Evolutionary conservation across 352 stramenopile species (phyloP).

Genomic region (Phytophthora capsici): DNA sequence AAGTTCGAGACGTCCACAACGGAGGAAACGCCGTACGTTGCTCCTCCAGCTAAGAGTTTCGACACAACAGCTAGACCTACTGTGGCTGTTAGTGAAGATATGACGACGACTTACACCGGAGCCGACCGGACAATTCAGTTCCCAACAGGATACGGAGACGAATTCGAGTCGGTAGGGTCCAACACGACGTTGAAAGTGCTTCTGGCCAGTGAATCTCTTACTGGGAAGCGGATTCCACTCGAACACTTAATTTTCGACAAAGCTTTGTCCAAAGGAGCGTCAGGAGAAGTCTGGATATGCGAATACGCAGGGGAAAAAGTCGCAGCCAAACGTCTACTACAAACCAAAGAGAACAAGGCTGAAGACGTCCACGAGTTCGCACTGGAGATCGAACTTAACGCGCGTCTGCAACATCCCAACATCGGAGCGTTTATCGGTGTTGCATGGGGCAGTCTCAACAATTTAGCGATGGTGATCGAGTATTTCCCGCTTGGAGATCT

Average conservation of each 20-base stretch:
- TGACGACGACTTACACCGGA: conserved; percentile 7
- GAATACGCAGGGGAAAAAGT: conserved; percentile 34
- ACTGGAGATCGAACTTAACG: conserved; percentile 43
- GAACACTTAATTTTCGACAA: conserved; percentile 22
- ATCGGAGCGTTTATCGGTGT: conserved; percentile 48
- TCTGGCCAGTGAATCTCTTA: conserved; percentile 26
- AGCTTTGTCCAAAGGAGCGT: conserved; percentile 44
- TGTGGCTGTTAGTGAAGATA: conserved; percentile 22
- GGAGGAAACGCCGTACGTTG: conserved; percentile 12
- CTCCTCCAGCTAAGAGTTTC: conserved; percentile 9
- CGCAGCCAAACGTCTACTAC: conserved; percentile 49
- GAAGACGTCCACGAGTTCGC: conserved; percentile 44
- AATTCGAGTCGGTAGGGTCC: conserved; percentile 16
- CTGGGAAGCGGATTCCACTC: conserved; percentile 39
- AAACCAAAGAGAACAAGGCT: conserved; percentile 32
- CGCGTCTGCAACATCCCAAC: conserved; percentile 40
- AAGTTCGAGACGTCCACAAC: conserved; percentile 3
- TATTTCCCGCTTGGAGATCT: conserved; percentile 51
- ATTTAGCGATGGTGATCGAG: conserved; percentile 51
- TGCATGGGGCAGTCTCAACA: conserved; percentile 50
- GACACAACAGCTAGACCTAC: conserved; percentile 18
- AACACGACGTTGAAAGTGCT: conserved; percentile 25
- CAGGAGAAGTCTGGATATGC: conserved; percentile 55
- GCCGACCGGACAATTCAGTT: conserved; percentile 28
- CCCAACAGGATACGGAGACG: conserved; percentile 7